Base-by-base conservation (phyloP, 805 yeast genomes). In the Candida dendrica region DNA sequence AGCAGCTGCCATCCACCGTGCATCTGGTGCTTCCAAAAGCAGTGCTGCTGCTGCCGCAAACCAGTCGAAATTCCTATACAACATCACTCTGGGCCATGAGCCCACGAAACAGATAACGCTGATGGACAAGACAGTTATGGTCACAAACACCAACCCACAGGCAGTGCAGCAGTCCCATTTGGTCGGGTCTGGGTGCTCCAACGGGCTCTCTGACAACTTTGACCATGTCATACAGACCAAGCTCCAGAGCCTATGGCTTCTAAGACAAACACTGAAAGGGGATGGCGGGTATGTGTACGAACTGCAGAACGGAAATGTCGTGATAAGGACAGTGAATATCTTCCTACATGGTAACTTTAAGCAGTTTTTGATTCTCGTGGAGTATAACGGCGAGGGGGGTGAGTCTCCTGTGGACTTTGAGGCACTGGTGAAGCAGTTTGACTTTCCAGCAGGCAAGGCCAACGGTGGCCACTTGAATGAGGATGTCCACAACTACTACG, bases 301-400 rank as follows among this genome's bases (percentile, higher is more conserved):
- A 46, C 53, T 84, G 3, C 72, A 69, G 29, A 57, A 60, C 22
- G 55, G 59, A 2, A 49, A 51, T 34, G 46, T 80, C 50, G 62
- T 66, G 8, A 63, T 86, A 3, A 64, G 87, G 33, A 74, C 89
- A 0, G 80, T 85, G 35, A 86, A 85, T 54, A 77, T 85, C 33
- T 78, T 80, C 39, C 67, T 84, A 13, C 89, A 84, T 55, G 95
- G 95, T 1, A 69, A 69, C 16, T 85, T 83, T 65, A 75, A 81
- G 46, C 89, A 89, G 0, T 69, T 85, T 31, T 56, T 85, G 31
- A 72, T 85, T 22, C 84, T 81, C 50, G 67, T 81, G 3, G 43
- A 45, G 3, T 34, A 39, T 4, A 30, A 40, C 9, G 44, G 40
- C 2, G 14, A 42, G 15, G 42, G 19, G 37, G 50, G 20, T 32